A percentile compares a stretch with the other conserved stretches of the same genome.
Evolutionary conservation across 495 filamentous ascomycete genomes (phyloP).

Genomic region (Penicillium canariense): DNA sequence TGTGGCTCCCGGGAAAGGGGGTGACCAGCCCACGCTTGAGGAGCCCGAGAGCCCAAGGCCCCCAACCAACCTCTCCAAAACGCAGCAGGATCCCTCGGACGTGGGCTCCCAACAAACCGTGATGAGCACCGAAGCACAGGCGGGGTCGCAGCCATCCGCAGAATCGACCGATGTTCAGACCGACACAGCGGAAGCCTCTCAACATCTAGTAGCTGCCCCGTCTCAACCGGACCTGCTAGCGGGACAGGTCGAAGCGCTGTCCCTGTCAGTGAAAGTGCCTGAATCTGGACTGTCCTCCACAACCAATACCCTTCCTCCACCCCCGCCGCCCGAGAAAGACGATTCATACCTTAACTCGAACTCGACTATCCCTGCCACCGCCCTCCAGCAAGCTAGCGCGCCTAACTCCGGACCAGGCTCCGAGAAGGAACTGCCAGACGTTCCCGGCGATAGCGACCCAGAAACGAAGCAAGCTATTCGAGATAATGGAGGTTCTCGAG

Average conservation of each 20-base stretch:
- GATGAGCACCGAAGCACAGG: constrained; percentile 14
- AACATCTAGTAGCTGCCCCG: constrained; percentile 10
- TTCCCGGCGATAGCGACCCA: constrained; percentile 51
- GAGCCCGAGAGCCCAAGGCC: constrained; percentile 10
- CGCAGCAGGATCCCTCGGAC: constrained; percentile 24
- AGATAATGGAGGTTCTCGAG: constrained; percentile 54
- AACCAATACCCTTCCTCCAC: constrained; percentile 33
- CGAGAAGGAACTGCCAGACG: constrained; percentile 54
- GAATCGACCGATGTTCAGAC: constrained; percentile 5
- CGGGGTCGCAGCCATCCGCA: constrained; percentile 1
- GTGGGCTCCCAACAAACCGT: constrained; percentile 12
- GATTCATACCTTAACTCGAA: constrained; percentile 63
- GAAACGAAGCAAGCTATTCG: constrained; percentile 46
- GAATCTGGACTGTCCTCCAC: constrained; percentile 13
- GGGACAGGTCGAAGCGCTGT: constrained; percentile 36
- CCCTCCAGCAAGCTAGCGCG: constrained; percentile 38
- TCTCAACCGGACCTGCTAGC: constrained; percentile 28
- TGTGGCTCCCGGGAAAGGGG: constrained; percentile 29
- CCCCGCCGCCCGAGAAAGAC: constrained; percentile 48
- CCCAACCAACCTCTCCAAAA: constrained; percentile 16
- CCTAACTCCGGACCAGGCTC: constrained; percentile 37
- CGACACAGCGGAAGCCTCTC: constrained; percentile 4
- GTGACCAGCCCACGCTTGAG: constrained; percentile 21
- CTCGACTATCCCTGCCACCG: constrained; percentile 37
- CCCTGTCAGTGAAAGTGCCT: constrained; percentile 27